Evolutionary conservation across 2,329 filamentous ascomycete genomes (phyloP).

Genomic region (Didymellaceae sp.): DNA sequence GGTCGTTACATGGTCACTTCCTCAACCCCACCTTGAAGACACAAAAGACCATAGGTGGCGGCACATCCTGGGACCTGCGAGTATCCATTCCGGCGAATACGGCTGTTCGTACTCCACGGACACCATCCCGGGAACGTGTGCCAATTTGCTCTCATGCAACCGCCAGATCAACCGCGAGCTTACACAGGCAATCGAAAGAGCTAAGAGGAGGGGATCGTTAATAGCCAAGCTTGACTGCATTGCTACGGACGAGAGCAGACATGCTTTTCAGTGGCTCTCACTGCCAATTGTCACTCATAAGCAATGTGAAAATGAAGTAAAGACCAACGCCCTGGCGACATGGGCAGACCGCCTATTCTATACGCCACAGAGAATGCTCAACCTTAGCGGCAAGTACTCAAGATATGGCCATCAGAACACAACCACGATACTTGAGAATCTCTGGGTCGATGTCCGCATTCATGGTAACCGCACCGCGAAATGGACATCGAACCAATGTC

Average conservation of each 20-base stretch:
- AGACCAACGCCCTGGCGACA: conserved; percentile 13
- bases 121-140: conserved; percentile 34
- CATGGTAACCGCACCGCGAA: conserved; percentile 30
- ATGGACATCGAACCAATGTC: conserved; percentile 23
- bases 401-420: not conserved
- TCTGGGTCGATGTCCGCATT: conserved; percentile 42
- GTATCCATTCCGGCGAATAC: conserved; percentile 28
- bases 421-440: conserved; percentile 26
- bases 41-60: conserved; percentile 23
- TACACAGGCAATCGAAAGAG: conserved; percentile 27
- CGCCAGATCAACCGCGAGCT: conserved; percentile 42
- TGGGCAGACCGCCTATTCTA: conserved; percentile 28
- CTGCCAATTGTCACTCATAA: conserved; percentile 37
- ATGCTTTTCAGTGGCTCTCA: conserved; percentile 43
- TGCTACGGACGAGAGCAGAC: conserved; percentile 34
- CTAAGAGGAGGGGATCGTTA: conserved; percentile 24
- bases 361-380: conserved; percentile 15
- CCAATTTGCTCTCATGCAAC: conserved; percentile 38
- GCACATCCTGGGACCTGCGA: conserved; percentile 25
- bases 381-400: conserved; percentile 4
- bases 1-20: conserved; percentile 32
- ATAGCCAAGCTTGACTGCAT: conserved; percentile 40
- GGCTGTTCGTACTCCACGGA: conserved; percentile 36
- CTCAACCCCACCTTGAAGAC: conserved; percentile 27
- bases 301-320: not conserved